phyloP scores from a whole-genome alignment of 2,329 filamentous ascomycete species.

The Hymenoscyphus infarciens region DNA sequence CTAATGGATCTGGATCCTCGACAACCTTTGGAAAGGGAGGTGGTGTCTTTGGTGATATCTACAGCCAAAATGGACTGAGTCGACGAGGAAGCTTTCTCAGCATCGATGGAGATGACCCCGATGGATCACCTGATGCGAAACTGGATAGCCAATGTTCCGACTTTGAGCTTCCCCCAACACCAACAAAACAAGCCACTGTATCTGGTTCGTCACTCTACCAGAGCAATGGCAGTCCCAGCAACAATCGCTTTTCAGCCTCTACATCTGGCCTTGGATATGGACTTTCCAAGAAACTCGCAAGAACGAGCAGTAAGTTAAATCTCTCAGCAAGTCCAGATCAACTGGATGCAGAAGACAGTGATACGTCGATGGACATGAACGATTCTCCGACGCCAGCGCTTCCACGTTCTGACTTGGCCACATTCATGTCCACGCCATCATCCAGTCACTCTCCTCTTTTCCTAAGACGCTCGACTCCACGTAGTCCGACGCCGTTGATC shows the following conservation, averaged over 20 bases:
- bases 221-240: conserved; percentile 32
- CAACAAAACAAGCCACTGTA: conserved; percentile 68
- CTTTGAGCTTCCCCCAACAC: conserved; percentile 82
- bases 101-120: conserved; percentile 62
- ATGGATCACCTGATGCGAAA: conserved; percentile 50
- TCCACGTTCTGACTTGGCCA: conserved; percentile 34
- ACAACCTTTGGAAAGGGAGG: conserved; percentile 51
- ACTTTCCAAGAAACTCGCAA: conserved; percentile 28
- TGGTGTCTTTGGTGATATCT: conserved; percentile 58
- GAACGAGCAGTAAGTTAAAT: conserved; percentile 38
- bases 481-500: conserved; percentile 28
- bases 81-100: conserved; percentile 68
- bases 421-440: conserved; percentile 39
- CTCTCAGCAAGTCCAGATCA: conserved; percentile 31
- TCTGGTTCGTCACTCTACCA: conserved; percentile 19
- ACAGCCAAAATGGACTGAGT: conserved; percentile 43
- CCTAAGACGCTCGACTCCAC: conserved; percentile 28
- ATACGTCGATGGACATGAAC: conserved; percentile 31
- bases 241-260: conserved; percentile 28
- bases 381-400: conserved; percentile 36
- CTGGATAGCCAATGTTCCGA: conserved; percentile 60
- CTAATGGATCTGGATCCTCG: conserved; percentile 45
- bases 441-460: conserved; percentile 37
- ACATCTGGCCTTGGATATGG: conserved; percentile 28
- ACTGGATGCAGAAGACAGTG: conserved; percentile 29